Conservation (phyloP, 805 yeast species). For the Isabelozyma rhagii region DNA sequence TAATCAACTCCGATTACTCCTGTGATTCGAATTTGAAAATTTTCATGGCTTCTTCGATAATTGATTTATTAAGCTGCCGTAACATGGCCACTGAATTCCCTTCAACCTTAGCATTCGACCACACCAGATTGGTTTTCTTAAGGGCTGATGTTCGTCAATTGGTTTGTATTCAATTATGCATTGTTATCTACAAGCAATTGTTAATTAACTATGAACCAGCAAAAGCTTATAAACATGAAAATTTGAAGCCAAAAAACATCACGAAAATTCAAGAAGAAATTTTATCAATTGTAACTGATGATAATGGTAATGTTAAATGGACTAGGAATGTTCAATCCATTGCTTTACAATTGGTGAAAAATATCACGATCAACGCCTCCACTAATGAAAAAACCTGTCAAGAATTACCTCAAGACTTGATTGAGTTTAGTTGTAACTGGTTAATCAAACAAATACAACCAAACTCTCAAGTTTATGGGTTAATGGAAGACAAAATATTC, state of each 20-base stretch:
- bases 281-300: conserved; percentile 76
- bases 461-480: conserved; percentile 66
- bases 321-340: conserved; percentile 74
- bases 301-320: conserved; percentile 87
- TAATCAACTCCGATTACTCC: conserved; percentile 1
- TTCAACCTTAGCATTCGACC: conserved; percentile 78
- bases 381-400: conserved; percentile 10
- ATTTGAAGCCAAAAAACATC: conserved; percentile 23
- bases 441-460: conserved; percentile 85
- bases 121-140: conserved; percentile 68
- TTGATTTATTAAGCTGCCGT: conserved; percentile 69
- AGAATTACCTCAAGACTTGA: conserved; percentile 34
- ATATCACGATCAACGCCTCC: conserved; percentile 17
- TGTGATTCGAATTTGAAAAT: conserved; percentile 25
- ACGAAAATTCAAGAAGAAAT: conserved; percentile 63
- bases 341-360: conserved; percentile 62
- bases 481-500: conserved; percentile 67
- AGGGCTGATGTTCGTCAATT: conserved; percentile 85
- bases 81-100: conserved; percentile 83
- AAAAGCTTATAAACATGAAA: conserved; percentile 2
- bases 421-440: conserved; percentile 74
- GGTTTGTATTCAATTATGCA: conserved; percentile 74
- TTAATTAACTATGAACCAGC: conserved; percentile 36
- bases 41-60: conserved; percentile 48
- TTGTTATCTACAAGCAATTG: conserved; percentile 69